phyloP scores from a whole-genome alignment of 352 stramenopile species.

The Pythium insidiosum region DNA sequence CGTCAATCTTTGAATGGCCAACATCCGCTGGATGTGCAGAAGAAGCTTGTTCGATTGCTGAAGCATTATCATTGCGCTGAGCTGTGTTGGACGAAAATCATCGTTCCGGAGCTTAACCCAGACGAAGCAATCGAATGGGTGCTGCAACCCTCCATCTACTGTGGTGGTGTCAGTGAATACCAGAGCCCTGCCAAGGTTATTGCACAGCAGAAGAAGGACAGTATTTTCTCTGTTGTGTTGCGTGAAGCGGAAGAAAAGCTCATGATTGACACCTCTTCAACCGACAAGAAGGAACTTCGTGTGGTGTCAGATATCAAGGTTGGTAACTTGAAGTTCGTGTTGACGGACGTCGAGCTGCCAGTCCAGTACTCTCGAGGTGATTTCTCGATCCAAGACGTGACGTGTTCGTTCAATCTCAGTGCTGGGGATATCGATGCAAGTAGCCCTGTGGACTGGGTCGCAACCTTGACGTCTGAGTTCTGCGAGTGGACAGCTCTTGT shows the following conservation, averaged over 20 bases:
- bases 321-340: constrained; percentile 21
- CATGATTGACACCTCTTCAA: not conserved
- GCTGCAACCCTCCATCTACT: constrained; percentile 15
- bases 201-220: constrained; percentile 19
- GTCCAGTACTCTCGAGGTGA: constrained; percentile 20
- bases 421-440: constrained; percentile 9
- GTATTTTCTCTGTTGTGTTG: constrained; percentile 16
- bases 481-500: constrained; percentile 26
- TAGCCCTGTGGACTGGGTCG: constrained; percentile 14
- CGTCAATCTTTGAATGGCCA: constrained; percentile 11
- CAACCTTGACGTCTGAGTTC: constrained; percentile 9
- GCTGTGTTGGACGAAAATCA: constrained; percentile 17
- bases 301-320: constrained; percentile 23
- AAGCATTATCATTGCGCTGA: constrained; percentile 24
- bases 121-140: constrained; percentile 18
- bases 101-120: constrained; percentile 13
- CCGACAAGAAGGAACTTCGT: constrained; percentile 15
- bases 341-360: constrained; percentile 26
- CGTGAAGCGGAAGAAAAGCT: constrained; percentile 15
- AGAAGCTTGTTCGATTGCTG: constrained; percentile 26
- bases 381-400: constrained; percentile 26
- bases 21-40: constrained; percentile 21
- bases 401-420: constrained; percentile 15
- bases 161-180: constrained; percentile 30
- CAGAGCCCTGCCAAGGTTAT: constrained; percentile 23